Base-by-base conservation (phyloP, 2,329 filamentous ascomycete species). In the Aulographum hederae region DNA sequence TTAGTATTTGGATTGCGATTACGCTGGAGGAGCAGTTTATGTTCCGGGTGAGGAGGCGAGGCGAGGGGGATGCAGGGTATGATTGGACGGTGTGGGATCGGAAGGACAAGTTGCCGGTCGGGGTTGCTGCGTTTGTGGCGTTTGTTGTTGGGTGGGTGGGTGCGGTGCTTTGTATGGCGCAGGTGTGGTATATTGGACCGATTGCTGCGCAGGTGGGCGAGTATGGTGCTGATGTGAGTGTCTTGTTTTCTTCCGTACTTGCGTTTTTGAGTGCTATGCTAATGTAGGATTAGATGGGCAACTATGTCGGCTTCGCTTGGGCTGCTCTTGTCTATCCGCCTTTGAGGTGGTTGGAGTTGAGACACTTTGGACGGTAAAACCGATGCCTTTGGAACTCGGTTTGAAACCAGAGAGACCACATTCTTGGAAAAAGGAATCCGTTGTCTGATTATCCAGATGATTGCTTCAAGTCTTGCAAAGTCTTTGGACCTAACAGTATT, bases 121-220 rank as follows among this genome's bases (percentile, higher is more conserved):
- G 74, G 0, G 52, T 71, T 36, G 71, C 74, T 0, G 73, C 71
- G 0, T 51, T 74, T 5, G 41, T 58, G 2, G 64, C 73, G 0
- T 78, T 78, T 40, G 46, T 73, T 25, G 43, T 78, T 11, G 72
- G 73, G 3, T 78, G 73, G 72, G 61, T 60, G 3, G 72, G 73
- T 6, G 65, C 70, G 0, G 63, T 79, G 18, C 46, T 78, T 28
- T 73, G 63, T 36, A 78, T 78, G 21, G 21, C 21, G 8, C 21
- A 80, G 53, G 65, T 67, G 3, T 79, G 72, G 65, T 79, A 73
- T 47, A 64, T 69, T 37, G 73, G 74, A 1, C 73, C 73, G 0
- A 50, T 77, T 35, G 69, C 70, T 3, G 56, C 53, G 29, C 47
- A 62, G 32, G 62, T 74, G 13, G 68, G 69, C 1, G 63, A 63